Conservation (phyloP, 2,329 filamentous ascomycete genomes). For the Fusarium sambucinum region DNA sequence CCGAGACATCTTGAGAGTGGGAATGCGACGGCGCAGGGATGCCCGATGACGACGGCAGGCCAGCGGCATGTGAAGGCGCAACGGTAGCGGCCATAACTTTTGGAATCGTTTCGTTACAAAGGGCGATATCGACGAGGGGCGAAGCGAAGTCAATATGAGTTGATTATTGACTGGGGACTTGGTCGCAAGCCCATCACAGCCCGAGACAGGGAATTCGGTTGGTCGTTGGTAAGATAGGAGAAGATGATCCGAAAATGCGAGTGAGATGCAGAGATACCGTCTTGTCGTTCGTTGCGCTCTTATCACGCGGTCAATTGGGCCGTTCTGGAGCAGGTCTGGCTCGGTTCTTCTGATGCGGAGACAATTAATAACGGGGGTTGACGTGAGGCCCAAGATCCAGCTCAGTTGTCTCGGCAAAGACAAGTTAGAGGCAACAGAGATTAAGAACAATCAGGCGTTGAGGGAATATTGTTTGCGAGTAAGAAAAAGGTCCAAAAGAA, state of each 20-base stretch:
- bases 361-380: slow-evolving; percentile 13
- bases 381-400: slow-evolving; percentile 6
- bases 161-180: slow-evolving; percentile 24
- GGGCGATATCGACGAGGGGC: slow-evolving; percentile 3
- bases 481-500: not conserved
- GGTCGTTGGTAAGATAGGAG: slow-evolving; percentile 9
- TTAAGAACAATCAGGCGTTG: slow-evolving; percentile 1
- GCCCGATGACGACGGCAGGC: slow-evolving; percentile 44
- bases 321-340: slow-evolving; percentile 32
- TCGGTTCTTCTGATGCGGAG: slow-evolving; percentile 35
- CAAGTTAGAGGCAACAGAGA: not conserved
- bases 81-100: slow-evolving; percentile 51
- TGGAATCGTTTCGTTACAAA: not conserved
- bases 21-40: slow-evolving; percentile 41
- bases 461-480: not conserved
- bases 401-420: slow-evolving; percentile 1
- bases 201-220: slow-evolving; percentile 1
- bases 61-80: slow-evolving; percentile 49
- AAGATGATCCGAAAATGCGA: slow-evolving; percentile 5
- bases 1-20: slow-evolving; percentile 36
- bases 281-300: slow-evolving; percentile 22
- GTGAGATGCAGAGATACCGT: slow-evolving; percentile 4
- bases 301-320: slow-evolving; percentile 36
- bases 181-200: slow-evolving; percentile 35
- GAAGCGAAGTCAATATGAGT: slow-evolving; percentile 16